phyloP scores from a whole-genome alignment of 345 rosid species.

The Hibiscus syriacus region DNA sequence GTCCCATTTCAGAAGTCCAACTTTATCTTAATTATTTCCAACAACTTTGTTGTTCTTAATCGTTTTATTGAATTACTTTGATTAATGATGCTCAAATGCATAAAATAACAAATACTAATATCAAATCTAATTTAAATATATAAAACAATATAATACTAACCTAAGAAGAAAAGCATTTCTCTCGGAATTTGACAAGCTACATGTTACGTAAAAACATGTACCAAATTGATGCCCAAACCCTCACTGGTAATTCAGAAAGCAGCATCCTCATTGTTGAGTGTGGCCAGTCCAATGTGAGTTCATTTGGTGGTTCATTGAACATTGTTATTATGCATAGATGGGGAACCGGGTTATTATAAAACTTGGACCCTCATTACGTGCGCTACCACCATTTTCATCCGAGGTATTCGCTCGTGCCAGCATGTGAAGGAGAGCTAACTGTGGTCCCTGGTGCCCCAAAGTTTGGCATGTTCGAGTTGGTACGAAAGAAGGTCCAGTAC shows the following conservation, averaged over 20 bases:
- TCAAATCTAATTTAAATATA: too few species aligned
- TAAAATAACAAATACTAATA: too few species aligned
- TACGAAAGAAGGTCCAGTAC: conserved; percentile 48
- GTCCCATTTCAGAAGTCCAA: too few species aligned
- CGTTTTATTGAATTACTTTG: too few species aligned
- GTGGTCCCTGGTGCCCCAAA: conserved; percentile 42
- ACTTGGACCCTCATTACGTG: conserved; percentile 32
- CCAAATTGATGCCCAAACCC: not conserved
- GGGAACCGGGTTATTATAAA: conserved; percentile 35
- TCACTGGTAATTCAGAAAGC: not conserved
- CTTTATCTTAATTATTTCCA: too few species aligned
- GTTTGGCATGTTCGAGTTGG: conserved; percentile 44
- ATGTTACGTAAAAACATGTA: conserved; percentile 7
- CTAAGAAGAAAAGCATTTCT: conserved; percentile 7
- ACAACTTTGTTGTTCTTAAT: too few species aligned
- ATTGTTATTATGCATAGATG: conserved; percentile 38
- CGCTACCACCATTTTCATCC: conserved; percentile 56
- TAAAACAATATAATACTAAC: too few species aligned
- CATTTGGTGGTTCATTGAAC: conserved; percentile 28
- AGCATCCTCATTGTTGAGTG: conserved; percentile 34
- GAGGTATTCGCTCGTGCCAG: conserved; percentile 72
- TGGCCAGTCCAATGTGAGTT: conserved; percentile 57
- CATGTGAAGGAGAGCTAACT: conserved; percentile 60
- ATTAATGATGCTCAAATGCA: too few species aligned
- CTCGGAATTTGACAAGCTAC: conserved; percentile 1